Base-by-base conservation (phyloP, 1,284 basidiomycete genomes). In the Xerocomus minutiporus region DNA sequence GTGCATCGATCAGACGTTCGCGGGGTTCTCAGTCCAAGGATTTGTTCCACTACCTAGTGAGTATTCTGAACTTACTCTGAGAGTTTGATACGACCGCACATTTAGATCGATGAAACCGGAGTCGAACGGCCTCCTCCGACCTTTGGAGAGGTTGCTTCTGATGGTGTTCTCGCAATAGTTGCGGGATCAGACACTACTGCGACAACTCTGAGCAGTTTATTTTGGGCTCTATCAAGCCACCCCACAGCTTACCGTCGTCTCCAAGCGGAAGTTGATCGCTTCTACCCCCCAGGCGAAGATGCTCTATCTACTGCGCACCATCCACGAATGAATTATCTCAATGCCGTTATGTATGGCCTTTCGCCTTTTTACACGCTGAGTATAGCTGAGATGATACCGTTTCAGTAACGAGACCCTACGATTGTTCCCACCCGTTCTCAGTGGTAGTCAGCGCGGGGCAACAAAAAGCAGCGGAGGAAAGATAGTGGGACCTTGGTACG, bases 131-230 rank as follows among this genome's bases (percentile, higher is more conserved):
- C 68, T 4, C 71, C 72, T 38, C 68, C 75, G 2, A 68, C 66
- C 35, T 57, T 71, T 25, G 61, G 64, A 5, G 66, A 73, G 36
- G 68, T 80, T 12, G 63, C 73, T 7, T 71, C 73, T 5, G 78
- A 82, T 44, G 73, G 74, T 13, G 65, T 72, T 17, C 70, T 81
- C 8, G 75, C 78, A 3, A 77, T 83, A 46, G 67, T 82, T 5
- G 82, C 82, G 8, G 80, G 80, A 13, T 78, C 82, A 7, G 82
- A 83, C 59, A 83, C 83, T 0, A 78, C 78, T 0, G 68, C 80
- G 1, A 75, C 71, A 4, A 74, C 71, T 0, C 59, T 83, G 7
- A 71, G 70, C 53, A 70, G 66, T 48, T 59, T 77, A 15, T 74
- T 82, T 51, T 82, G 71, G 58, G 73, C 71, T 25, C 60, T 84